Evolutionary conservation across 768 basidiomycete species (phyloP), one percentile per base, ranked within the genome.

Genomic region (Paxillus rubicundulus): DNA sequence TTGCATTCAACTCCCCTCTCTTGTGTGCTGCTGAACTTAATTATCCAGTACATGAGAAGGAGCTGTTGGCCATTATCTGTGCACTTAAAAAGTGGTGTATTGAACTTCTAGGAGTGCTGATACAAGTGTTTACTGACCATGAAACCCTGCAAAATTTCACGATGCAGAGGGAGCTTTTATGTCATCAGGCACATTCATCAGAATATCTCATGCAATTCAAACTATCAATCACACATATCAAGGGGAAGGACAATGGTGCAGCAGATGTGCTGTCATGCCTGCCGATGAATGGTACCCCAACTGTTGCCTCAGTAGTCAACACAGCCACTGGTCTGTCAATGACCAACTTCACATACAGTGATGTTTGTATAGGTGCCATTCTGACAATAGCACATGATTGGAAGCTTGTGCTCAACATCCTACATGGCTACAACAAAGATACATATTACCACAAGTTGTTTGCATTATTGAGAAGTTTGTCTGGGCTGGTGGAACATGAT

Each of bases 201-300:
- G 73, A 77, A 45, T 69, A 71, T 17, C 50, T 80, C 0, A 45
- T 54, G 0, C 55, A 69, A 21, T 79, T 75, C 53, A 68, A 77
- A 41, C 21, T 66, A n/a, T n/a, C n/a, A n/a, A n/a, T n/a, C n/a
- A n/a, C n/a, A n/a, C n/a, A n/a, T n/a, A n/a, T n/a, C n/a, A 50
- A 64, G 0, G 77, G 77, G 0, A 56, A 60, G 2, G 66, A 71
- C 17, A 51, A 51, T 16, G 30, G 10, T 9, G 50, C 12, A 9
- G 27, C 41, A 30, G 27, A 46, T 36, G 34, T 12, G 4, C 14
- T 46, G 13, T 52, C 33, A 12, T 14, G 17, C 2, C 16, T 36
- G 30, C 43, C 30, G 7, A 2, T 6, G 14, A 7, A 49, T 16
- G 16, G 10, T 36, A 16, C 10, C 16, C 12, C 10, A 12, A 10